Evolutionary conservation across 352 stramenopile genomes (phyloP).

Genomic region (Hyaloperonospora arabidopsidis): DNA sequence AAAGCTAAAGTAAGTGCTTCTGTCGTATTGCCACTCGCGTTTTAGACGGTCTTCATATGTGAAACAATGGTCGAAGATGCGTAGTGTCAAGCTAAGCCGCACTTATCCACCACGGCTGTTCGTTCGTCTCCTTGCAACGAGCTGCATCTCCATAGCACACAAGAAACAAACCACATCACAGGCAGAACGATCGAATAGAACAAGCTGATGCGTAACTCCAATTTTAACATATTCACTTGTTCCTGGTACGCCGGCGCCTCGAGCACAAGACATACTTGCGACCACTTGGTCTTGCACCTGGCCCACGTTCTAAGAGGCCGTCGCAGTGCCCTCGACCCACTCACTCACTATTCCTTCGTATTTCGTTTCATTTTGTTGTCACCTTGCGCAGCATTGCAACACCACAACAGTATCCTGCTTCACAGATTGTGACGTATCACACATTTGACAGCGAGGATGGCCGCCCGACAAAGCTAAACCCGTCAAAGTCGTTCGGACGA

Average conservation of each 20-base stretch:
- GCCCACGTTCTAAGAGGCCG: conserved; percentile 31
- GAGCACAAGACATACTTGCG: conserved; percentile 21
- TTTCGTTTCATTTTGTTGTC: conserved; percentile 20
- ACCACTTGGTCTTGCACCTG: conserved; percentile 18
- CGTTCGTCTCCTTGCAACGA: conserved; percentile 42
- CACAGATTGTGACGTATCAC: conserved; percentile 20
- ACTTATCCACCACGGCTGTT: conserved; percentile 59
- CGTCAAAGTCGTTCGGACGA: conserved; percentile 81
- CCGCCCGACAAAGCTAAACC: conserved; percentile 86
- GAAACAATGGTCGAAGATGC: too few relatives aligned
- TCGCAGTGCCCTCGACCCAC: conserved; percentile 22
- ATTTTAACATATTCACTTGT: conserved; percentile 41
- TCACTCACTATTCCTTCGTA: conserved; percentile 14
- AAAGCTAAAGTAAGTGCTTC: too few relatives aligned
- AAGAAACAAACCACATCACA: not conserved
- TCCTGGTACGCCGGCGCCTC: conserved; percentile 23
- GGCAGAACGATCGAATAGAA: conserved; percentile 1
- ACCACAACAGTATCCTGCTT: conserved; percentile 19
- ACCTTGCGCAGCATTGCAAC: conserved; percentile 10
- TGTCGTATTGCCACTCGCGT: too few relatives aligned
- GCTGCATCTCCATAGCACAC: conserved; percentile 25
- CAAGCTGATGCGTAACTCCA: conserved; percentile 17
- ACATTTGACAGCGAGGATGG: conserved; percentile 63
- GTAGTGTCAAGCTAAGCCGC: conserved; percentile 10
- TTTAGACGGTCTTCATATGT: too few relatives aligned